Evolutionary conservation across 177 flowering plant species (phyloP), one percentile per base, ranked within the genome.

Genomic region (Vitis hybrid): DNA sequence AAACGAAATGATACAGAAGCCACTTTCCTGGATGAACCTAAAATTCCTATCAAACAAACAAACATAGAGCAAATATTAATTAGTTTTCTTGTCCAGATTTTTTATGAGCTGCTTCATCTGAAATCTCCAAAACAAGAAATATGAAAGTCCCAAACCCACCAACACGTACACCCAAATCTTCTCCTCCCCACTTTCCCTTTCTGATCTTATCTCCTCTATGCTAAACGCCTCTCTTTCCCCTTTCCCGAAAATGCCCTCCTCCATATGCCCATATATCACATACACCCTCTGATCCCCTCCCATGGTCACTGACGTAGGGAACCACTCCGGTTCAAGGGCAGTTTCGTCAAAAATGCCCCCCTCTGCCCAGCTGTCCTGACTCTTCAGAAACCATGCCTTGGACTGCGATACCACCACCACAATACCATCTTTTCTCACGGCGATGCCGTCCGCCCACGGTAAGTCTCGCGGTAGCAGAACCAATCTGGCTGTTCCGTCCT

Each of bases 81-180:
- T 56, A 40, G 35, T 79, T 72, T 90, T 91, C 74, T 84, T 91
- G 77, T 88, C 75, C 89, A 91, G 72, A 70, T 84, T 78, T 13
- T 58, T 72, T 4, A 81, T 79, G 40, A 91, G 89, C 55, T 76
- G 81, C 19, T 75, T 65, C 97, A 91, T 91, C 60, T 90, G 94
- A 64, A 87, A 91, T 69, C 90, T 88, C 97, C 97, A 91, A 62
- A 81, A 74, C 81, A 81, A 27, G 77, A 91, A 91, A 79, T 87
- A 86, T 67, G 79, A 85, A 19, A 91, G 67, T 1, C 89, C 94
- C 60, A 91, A 63, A 12, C 94, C 97, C 62, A 91, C 11, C 82
- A 91, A 56, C 2, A 87, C 82, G 59, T 63, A 84, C 24, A 85
- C 9, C 97, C 94, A 90, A 60, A 87, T 76, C 10, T 58, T 65